Conservation (phyloP, 2,329 filamentous ascomycete genomes). For the Trichophyton mentagrophytes region DNA sequence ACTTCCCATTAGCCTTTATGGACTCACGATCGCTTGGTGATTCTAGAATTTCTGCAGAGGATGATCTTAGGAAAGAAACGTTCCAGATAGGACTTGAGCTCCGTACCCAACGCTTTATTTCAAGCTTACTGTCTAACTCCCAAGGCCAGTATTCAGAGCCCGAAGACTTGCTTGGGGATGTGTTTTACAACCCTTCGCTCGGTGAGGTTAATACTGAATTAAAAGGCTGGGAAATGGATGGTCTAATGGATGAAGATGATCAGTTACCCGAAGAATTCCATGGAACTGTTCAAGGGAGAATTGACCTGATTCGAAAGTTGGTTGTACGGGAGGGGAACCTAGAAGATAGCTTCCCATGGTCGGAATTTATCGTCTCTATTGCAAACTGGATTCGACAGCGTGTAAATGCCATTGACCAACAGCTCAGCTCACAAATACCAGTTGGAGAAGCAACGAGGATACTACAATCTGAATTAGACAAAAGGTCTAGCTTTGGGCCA, state of each 20-base stretch:
- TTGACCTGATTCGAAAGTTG: background rate
- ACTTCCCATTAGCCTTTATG: conserved; percentile 8
- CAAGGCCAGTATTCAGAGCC: background rate
- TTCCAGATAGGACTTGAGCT: conserved; percentile 12
- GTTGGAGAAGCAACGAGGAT: conserved; percentile 20
- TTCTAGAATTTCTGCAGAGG: background rate
- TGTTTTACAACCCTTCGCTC: conserved; percentile 6
- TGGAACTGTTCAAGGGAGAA: conserved; percentile 6
- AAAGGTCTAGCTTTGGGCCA: conserved; percentile 18
- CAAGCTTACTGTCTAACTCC: background rate
- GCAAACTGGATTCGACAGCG: conserved; percentile 37
- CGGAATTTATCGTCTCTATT: conserved; percentile 33
- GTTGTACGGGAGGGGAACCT: background rate
- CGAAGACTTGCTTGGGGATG: conserved; percentile 1
- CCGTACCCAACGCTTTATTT: conserved; percentile 12
- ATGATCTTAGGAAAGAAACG: background rate
- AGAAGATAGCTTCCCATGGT: conserved; percentile 36
- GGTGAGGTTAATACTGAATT: conserved; percentile 2
- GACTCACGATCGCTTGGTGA: background rate
- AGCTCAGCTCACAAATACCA: conserved; percentile 34
- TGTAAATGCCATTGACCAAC: conserved; percentile 33
- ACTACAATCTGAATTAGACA: conserved; percentile 21
- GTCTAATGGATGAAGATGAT: conserved; percentile 8
- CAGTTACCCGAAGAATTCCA: conserved; percentile 5
- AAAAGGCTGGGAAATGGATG: conserved; percentile 11